These are phyloP conservation scores for Licmophora abbreviata DNA, from an alignment of 108 stramenopile genomes.

Conservation along the genomic window DNA sequence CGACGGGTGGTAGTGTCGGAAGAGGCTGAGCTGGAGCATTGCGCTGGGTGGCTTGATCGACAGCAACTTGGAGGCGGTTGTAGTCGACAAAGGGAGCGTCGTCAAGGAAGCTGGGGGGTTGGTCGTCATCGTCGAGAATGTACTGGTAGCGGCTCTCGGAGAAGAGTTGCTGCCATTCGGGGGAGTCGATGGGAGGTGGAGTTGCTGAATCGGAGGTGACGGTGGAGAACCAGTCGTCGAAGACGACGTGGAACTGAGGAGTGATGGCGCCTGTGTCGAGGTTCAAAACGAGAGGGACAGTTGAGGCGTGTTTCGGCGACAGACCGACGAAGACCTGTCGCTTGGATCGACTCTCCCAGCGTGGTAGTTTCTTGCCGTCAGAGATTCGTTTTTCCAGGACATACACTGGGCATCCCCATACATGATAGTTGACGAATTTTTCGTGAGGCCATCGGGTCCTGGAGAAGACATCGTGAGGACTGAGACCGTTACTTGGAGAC, in stretches of 20 bases:
- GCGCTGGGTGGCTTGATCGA: no score
- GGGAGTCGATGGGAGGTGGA: no score
- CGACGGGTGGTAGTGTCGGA: no score
- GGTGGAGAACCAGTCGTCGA: conserved; percentile 39
- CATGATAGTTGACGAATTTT: conserved; percentile 11
- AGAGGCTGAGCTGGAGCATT: no score
- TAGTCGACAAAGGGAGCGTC: no score
- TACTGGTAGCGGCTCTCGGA: conserved; percentile 12
- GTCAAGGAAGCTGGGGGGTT: no score
- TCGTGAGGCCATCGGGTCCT: neutral
- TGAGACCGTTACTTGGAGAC: conserved; percentile 6
- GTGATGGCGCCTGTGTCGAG: conserved; percentile 20
- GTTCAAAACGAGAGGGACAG: conserved; percentile 30
- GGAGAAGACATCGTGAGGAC: conserved; percentile 24
- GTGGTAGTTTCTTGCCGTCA: conserved; percentile 29
- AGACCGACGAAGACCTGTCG: conserved; percentile 31
- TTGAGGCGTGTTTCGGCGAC: conserved; percentile 18
- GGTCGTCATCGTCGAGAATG: conserved; percentile 16
- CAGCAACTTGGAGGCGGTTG: no score
- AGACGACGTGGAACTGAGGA: conserved; percentile 42
- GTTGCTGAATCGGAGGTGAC: no score
- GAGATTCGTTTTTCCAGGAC: conserved; percentile 26
- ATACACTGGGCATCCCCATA: conserved; percentile 28
- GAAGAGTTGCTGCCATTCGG: conserved; percentile 18
- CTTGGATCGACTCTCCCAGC: conserved; percentile 24